Percentiles rank a stretch among this genome's conserved stretches.
These are phyloP conservation scores for Daldinia decipiens DNA, from an alignment of 495 filamentous ascomycete genomes.

Conservation along the genomic window DNA sequence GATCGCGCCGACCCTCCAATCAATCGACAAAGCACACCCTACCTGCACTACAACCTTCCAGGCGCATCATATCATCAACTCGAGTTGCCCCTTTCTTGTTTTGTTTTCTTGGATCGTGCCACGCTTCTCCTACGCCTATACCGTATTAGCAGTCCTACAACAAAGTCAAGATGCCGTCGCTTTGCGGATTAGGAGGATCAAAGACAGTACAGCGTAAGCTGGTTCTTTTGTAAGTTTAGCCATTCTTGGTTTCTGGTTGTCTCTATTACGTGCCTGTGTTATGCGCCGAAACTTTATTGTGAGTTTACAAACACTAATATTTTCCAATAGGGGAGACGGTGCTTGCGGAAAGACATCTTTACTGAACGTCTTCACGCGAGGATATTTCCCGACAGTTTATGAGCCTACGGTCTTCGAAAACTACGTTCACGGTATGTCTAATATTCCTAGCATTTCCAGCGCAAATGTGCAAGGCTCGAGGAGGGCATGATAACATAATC, in stretches of 20 bases:
- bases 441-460: background rate
- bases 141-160: constrained; percentile 9
- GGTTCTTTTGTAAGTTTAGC: constrained; percentile 82
- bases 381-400: constrained; percentile 98
- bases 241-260: background rate
- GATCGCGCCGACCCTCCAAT: constrained; percentile 35
- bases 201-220: constrained; percentile 96
- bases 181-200: constrained; percentile 64
- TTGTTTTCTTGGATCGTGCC: constrained; percentile 8
- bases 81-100: constrained; percentile 26
- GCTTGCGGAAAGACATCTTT: constrained; percentile 98
- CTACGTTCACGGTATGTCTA: constrained; percentile 88
- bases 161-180: constrained; percentile 61
- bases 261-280: constrained; percentile 17
- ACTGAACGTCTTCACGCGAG: constrained; percentile 98
- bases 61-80: constrained; percentile 37
- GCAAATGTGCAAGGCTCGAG: background rate
- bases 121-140: background rate
- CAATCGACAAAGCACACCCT: constrained; percentile 14
- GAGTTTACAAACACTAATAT: constrained; percentile 47
- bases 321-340: constrained; percentile 81
- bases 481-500: background rate
- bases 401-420: constrained; percentile 99
- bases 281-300: constrained; percentile 2
- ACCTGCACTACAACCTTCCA: constrained; percentile 39